Base-by-base conservation (phyloP, 148 eudicot species). In the Fallopia convolvulus region DNA sequence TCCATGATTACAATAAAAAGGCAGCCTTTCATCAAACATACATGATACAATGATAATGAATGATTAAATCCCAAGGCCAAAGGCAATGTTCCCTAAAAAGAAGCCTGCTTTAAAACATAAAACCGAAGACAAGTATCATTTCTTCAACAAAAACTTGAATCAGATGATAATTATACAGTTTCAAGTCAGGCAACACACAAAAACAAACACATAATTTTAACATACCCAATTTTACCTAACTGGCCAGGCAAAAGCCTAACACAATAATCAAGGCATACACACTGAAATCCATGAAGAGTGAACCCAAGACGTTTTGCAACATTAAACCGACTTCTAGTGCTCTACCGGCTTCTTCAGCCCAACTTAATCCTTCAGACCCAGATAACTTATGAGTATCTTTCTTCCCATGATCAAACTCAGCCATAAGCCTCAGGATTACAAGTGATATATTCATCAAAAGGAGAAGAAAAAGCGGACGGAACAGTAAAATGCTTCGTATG, bases 381-480 rank as follows among this genome's bases (percentile, higher is more conserved):
- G 88, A 75, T 60, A 75, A 70, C 18, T 77, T 68, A 48, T 3
- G 75, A 44, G 72, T 72, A 56, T 75, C 81, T 75, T 65, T 83
- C 23, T 78, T 81, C 10, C 71, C 68, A 75, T 79, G 83, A 49
- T 48, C 75, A 21, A 77, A 83, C 36, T 82, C 88, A 58, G 83
- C 80, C 60, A 84, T 79, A 75, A 90, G 83, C 75, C 83, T 79
- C 8, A 81, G 80, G 77, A 83, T n/a, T 42, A 90, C 87, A 53
- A 89, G 79, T 13, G 93, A 78, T 78, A 90, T 77, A 65, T 90
- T 88, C 75, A 92, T 86, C 73, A 94, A 58, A 61, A 90, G 6
- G 77, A 94, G 83, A 70, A 94, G 86, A 77, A 87, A 79, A 55
- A 94, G 80, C 0, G 98, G 98, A 72, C 90, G 89, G 84, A 86